A percentile compares a stretch with the other conserved stretches of the same genome.
These are phyloP conservation scores for Apiosordaria backusii DNA, from an alignment of 495 filamentous ascomycete genomes.

Conservation along the genomic window DNA sequence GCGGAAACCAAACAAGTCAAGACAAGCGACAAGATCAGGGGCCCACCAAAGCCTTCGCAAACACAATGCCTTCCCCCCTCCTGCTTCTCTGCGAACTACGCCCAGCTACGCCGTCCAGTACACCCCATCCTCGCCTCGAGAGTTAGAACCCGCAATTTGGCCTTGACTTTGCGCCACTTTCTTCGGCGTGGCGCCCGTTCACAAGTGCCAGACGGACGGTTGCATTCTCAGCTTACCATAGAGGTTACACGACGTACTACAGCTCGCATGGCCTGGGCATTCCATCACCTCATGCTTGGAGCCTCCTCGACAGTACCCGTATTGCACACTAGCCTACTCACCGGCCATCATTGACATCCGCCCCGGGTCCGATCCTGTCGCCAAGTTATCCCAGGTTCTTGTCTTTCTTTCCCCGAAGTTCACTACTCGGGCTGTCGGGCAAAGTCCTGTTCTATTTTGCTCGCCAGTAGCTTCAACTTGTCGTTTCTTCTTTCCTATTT, in stretches of 20 bases:
- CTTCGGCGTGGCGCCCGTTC: background rate
- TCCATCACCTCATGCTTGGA: constrained; percentile 1
- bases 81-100: background rate
- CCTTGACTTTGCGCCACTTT: background rate
- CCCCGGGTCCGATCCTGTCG: constrained; percentile 1
- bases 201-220: background rate
- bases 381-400: background rate
- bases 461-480: background rate
- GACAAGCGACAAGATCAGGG: background rate
- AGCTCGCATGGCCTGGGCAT: background rate
- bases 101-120: background rate
- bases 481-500: background rate
- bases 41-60: background rate
- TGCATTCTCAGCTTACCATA: background rate
- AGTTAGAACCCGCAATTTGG: background rate
- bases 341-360: background rate
- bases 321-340: background rate
- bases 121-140: background rate
- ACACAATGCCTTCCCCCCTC: background rate
- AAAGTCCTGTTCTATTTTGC: background rate
- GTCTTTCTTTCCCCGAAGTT: background rate
- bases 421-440: constrained; percentile 5
- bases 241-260: background rate
- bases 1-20: background rate
- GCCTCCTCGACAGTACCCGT: background rate